Percentiles rank a stretch among this genome's conserved stretches.
These are phyloP conservation scores for Paecilomyces sp. DNA, from an alignment of 2,329 filamentous ascomycete species.

Conservation along the genomic window DNA sequence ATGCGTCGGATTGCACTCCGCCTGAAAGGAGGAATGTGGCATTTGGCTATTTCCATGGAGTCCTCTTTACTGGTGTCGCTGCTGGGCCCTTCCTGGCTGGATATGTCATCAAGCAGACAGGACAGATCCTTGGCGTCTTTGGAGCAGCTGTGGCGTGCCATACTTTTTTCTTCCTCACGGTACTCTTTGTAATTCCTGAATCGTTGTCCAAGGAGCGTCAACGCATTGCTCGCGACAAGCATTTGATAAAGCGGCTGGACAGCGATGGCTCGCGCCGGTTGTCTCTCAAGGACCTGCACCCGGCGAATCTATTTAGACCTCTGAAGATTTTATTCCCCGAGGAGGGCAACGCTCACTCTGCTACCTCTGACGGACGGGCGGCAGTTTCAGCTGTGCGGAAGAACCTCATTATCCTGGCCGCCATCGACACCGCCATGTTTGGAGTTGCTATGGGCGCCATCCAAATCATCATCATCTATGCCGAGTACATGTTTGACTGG, in stretches of 20 bases:
- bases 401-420: slow-evolving; percentile 75
- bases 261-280: slow-evolving; percentile 23
- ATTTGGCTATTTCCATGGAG: slow-evolving; percentile 86
- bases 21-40: slow-evolving; percentile 72
- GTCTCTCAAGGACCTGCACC: slow-evolving; percentile 29
- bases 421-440: slow-evolving; percentile 75
- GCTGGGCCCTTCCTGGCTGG: slow-evolving; percentile 76
- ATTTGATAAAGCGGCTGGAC: slow-evolving; percentile 38
- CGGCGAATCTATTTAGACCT: slow-evolving; percentile 65
- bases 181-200: slow-evolving; percentile 70
- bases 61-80: slow-evolving; percentile 82
- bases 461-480: slow-evolving; percentile 78
- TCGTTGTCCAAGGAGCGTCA: slow-evolving; percentile 72
- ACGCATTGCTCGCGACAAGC: slow-evolving; percentile 61
- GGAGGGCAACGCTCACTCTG: slow-evolving; percentile 16
- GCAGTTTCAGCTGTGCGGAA: slow-evolving; percentile 57
- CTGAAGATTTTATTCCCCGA: slow-evolving; percentile 71
- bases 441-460: slow-evolving; percentile 74
- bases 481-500: slow-evolving; percentile 75
- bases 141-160: slow-evolving; percentile 72
- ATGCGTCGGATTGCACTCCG: slow-evolving; percentile 80
- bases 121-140: slow-evolving; percentile 72
- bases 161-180: slow-evolving; percentile 62
- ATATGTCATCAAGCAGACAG: slow-evolving; percentile 69
- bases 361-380: slow-evolving; percentile 46